phyloP scores from a whole-genome alignment of 805 yeast genomes.

The Cyberlindnera amylophila region DNA sequence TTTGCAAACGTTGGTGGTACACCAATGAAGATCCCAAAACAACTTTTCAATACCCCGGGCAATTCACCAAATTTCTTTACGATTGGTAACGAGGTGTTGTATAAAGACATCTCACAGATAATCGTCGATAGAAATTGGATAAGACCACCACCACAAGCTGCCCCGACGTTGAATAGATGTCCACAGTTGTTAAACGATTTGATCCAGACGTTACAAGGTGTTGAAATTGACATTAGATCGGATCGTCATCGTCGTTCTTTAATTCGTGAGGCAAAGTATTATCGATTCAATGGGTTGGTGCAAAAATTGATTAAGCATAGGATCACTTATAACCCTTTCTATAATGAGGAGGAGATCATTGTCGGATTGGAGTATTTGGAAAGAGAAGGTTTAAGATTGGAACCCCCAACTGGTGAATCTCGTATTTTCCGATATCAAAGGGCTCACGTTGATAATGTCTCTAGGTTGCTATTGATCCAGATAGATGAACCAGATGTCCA shows the following conservation, averaged over 20 bases:
- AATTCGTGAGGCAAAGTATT: conserved; percentile 70
- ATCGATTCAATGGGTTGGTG: conserved; percentile 70
- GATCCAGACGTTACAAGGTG: conserved; percentile 53
- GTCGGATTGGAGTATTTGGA: conserved; percentile 15
- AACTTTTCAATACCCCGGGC: conserved; percentile 54
- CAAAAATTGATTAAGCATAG: conserved; percentile 58
- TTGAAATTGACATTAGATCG: conserved; percentile 40
- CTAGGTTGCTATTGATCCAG: conserved; percentile 42
- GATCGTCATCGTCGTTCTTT: conserved; percentile 56
- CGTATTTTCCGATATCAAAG: conserved; percentile 35
- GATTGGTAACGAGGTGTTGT: conserved; percentile 50
- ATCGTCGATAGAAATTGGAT: conserved; percentile 40
- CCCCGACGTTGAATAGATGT: conserved; percentile 40
- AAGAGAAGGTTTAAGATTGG: conserved; percentile 12
- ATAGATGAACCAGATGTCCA: conserved; percentile 8
- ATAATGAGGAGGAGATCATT: conserved; percentile 51
- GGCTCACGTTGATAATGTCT: conserved; percentile 39
- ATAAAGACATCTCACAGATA: conserved; percentile 45
- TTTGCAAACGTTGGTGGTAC: conserved; percentile 54
- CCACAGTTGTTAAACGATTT: conserved; percentile 29
- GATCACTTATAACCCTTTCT: conserved; percentile 50
- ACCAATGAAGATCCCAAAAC: conserved; percentile 56
- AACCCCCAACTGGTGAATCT: too few relatives aligned
- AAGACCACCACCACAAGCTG: conserved; percentile 76
- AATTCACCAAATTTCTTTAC: conserved; percentile 77